Evolutionary conservation across 1,284 basidiomycete species (phyloP).

Genomic region (Thecaphora thlaspeos): DNA sequence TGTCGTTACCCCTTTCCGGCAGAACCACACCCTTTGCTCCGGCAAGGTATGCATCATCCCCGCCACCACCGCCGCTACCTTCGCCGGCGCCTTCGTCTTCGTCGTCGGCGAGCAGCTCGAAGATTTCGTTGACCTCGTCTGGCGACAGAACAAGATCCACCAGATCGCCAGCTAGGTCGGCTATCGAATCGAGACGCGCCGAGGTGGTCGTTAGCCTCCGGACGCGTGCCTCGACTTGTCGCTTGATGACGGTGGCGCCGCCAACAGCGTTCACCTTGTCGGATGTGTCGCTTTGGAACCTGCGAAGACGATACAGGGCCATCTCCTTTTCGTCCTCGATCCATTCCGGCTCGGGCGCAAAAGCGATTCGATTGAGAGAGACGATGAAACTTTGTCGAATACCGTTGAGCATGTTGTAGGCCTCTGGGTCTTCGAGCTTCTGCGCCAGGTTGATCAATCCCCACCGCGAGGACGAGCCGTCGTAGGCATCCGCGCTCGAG

Average conservation of each 20-base stretch:
- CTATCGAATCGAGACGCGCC: slow-evolving; percentile 35
- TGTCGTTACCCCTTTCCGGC: too few species aligned
- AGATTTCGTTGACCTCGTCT: slow-evolving; percentile 44
- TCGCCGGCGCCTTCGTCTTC: slow-evolving; percentile 10
- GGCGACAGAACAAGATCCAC: slow-evolving; percentile 46
- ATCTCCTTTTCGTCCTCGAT: slow-evolving; percentile 6
- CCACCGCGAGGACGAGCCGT: slow-evolving; percentile 5
- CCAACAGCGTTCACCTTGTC: too few species aligned
- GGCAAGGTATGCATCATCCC: slow-evolving; percentile 8
- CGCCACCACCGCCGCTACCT: not conserved
- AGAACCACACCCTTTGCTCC: too few species aligned
- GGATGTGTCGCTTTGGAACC: too few species aligned
- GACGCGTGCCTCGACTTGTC: slow-evolving; percentile 11
- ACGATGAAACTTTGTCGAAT: slow-evolving; percentile 47
- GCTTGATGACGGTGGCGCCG: too few species aligned
- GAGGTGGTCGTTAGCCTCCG: slow-evolving; percentile 14
- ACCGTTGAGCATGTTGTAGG: slow-evolving; percentile 47
- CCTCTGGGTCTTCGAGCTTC: slow-evolving; percentile 38
- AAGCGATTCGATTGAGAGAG: slow-evolving; percentile 40
- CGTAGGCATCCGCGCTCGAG: not conserved
- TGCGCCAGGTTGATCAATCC: slow-evolving; percentile 19
- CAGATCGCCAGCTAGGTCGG: slow-evolving; percentile 42
- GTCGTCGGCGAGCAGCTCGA: slow-evolving; percentile 33
- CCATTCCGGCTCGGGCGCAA: slow-evolving; percentile 47
- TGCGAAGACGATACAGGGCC: not conserved